These are phyloP conservation scores for Penicillium nucicola DNA, from an alignment of 495 filamentous ascomycete species.

Conservation along the genomic window DNA sequence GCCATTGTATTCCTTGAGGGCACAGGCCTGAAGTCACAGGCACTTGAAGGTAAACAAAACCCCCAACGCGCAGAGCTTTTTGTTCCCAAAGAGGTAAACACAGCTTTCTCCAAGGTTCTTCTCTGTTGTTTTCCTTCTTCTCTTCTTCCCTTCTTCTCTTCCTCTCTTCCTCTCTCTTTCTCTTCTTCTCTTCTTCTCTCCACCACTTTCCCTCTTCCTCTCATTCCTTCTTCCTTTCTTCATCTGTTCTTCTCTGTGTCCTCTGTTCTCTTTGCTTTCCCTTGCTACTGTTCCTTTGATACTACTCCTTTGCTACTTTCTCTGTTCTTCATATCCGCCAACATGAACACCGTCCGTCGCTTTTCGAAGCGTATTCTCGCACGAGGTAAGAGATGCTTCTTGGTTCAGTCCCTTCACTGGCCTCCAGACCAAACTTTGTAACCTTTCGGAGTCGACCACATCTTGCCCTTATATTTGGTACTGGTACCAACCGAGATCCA, in stretches of 20 bases:
- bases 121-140: too few species aligned
- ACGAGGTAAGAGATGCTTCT: background rate
- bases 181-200: slow-evolving; percentile 1
- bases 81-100: too few species aligned
- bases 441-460: too few species aligned
- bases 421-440: background rate
- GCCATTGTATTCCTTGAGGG: too few species aligned
- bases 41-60: too few species aligned
- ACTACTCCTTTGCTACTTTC: too few species aligned
- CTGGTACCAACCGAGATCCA: too few species aligned
- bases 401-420: background rate
- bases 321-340: background rate
- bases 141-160: background rate
- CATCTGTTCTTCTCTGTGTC: background rate
- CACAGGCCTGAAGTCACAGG: too few species aligned
- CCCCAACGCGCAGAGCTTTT: too few species aligned
- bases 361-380: background rate
- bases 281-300: slow-evolving; percentile 4
- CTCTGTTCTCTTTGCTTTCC: background rate
- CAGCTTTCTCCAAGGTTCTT: too few species aligned
- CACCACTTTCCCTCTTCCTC: background rate
- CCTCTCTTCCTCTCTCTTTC: background rate
- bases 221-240: background rate
- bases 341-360: slow-evolving; percentile 1
- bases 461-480: too few species aligned